phyloP scores from a whole-genome alignment of 257 asterid species.

The Petrea volubilis region DNA sequence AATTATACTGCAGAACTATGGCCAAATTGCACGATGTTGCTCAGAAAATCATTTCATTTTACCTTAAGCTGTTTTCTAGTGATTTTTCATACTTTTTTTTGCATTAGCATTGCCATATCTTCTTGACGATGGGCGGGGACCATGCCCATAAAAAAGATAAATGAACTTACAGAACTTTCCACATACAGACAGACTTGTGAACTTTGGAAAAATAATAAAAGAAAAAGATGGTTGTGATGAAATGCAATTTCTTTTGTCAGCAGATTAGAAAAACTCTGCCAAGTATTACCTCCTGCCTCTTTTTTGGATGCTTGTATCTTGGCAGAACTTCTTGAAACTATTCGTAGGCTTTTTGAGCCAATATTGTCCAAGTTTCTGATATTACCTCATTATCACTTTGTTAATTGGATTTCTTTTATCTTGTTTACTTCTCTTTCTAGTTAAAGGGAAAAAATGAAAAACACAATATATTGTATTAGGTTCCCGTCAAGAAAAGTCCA shows the following conservation, averaged over 20 bases:
- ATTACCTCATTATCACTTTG: background rate
- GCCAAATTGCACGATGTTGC: background rate
- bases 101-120: background rate
- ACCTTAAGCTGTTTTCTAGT: background rate
- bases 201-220: too few species aligned
- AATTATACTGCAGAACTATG: background rate
- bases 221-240: background rate
- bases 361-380: background rate
- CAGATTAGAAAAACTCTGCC: too few species aligned
- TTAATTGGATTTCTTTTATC: background rate
- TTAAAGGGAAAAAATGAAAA: too few species aligned
- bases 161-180: background rate
- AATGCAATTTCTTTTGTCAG: background rate
- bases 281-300: background rate
- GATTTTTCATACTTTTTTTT: background rate
- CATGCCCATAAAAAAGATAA: background rate
- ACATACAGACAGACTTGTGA: background rate
- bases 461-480: too few species aligned
- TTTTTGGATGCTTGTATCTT: background rate
- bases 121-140: too few species aligned
- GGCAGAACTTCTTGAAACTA: background rate
- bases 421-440: background rate
- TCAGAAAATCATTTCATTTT: background rate
- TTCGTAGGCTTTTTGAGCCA: background rate
- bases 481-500: too few species aligned